Evolutionary conservation across 768 basidiomycete species (phyloP), one percentile per base, ranked within the genome.

Genomic region (Trametes coccinea): DNA sequence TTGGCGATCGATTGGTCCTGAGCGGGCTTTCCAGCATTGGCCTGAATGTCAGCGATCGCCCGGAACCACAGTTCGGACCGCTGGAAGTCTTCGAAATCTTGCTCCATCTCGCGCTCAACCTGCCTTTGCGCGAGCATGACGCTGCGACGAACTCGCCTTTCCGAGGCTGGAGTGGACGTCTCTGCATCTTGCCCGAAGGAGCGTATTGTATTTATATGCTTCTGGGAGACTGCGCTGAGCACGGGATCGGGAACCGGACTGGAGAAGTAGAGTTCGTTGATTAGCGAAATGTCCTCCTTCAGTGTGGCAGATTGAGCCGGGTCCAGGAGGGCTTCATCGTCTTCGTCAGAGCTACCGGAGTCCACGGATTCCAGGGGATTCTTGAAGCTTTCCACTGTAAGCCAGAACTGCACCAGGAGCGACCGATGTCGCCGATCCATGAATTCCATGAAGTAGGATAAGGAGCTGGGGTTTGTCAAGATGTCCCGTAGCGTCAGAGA

Each of bases 391-490:
- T 99, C 95, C 2, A 98, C 92, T 0, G 94, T 93, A 1, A 98
- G 79, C 96, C 96, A 98, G 75, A 98, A 99, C 65, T 98, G 96
- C 3, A 97, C 93, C 9, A 93, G 84, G 11, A 92, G 70, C 11
- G 95, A 91, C 33, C 90, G 85, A 61, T 86, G 82, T 7, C 90
- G 84, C 13, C 97, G 84, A 67, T 98, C 97, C 93, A 98, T 95
- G 68, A 93, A 97, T 77, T 99, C 97, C 88, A 98, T 95, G 76
- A 96, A 92, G 72, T 97, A 96, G 2, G 92, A 93, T 2, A 98
- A 82, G 0, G 94, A 93, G 40, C 87, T 89, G 0, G 96, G 95
- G 66, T 93, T 95, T 27, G 87, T 79, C 3, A 99, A 84, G 53
- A 98, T 82, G 54, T 93, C 90, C 41, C 91, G 84, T 4, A 96